A percentile compares a stretch with the other conserved stretches of the same genome.
These are phyloP conservation scores for Jatropha curcas DNA, from an alignment of 345 rosid species.

Conservation along the genomic window DNA sequence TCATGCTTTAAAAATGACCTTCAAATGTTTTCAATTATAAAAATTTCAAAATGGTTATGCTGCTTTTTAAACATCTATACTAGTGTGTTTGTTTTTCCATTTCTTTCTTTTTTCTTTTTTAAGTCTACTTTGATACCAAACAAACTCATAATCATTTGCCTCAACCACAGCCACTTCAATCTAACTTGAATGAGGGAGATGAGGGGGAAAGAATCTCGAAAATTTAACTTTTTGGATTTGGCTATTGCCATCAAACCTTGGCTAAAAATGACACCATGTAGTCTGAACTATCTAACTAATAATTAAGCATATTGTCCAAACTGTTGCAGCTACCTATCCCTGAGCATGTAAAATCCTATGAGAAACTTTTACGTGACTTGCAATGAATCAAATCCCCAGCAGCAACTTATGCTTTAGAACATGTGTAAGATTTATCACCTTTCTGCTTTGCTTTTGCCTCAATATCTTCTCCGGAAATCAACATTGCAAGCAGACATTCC, in stretches of 20 bases:
- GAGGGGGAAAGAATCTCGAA: neutral
- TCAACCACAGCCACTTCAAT: neutral
- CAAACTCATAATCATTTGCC: neutral
- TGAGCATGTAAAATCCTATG: neutral
- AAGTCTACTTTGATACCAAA: too few species aligned
- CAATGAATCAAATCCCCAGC: neutral
- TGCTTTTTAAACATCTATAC: too few species aligned
- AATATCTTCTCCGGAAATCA: neutral
- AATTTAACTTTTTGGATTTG: neutral
- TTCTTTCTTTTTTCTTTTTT: too few species aligned
- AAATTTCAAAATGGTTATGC: too few species aligned
- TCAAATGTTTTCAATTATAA: too few species aligned
- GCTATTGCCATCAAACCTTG: neutral
- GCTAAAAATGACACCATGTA: neutral
- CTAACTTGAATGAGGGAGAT: neutral
- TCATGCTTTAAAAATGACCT: too few species aligned
- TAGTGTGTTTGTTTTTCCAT: too few species aligned
- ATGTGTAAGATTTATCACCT: neutral
- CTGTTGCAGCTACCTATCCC: neutral
- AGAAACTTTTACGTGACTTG: neutral
- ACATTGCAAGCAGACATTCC: neutral
- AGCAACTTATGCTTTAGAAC: neutral
- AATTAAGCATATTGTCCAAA: neutral
- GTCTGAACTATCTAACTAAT: neutral
- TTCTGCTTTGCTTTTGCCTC: neutral